A percentile compares a stretch with the other conserved stretches of the same genome.
phyloP scores from a whole-genome alignment of 1,284 basidiomycete species.

The Trichosporon faecale region DNA sequence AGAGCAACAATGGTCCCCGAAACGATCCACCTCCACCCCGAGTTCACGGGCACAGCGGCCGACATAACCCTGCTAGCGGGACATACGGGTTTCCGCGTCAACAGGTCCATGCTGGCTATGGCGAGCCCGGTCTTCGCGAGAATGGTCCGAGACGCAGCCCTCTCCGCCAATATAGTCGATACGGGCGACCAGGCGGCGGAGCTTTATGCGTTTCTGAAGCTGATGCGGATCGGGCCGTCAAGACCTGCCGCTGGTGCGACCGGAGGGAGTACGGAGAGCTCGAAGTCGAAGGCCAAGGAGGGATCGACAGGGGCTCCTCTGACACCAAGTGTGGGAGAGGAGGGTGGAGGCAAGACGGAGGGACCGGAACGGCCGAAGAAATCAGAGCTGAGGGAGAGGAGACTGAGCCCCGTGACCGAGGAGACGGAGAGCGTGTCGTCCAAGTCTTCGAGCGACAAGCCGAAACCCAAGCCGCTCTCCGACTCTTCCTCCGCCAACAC shows the following conservation, averaged over 20 bases:
- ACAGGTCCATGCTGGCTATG: slow-evolving; percentile 22
- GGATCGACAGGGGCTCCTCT: no score
- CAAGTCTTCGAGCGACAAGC: not conserved
- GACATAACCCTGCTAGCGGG: slow-evolving; percentile 22
- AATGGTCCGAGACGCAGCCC: not conserved
- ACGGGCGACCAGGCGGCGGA: not conserved
- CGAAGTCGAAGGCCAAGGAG: no score
- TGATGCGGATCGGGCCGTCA: not conserved
- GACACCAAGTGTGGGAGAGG: not conserved
- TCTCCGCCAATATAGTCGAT: not conserved
- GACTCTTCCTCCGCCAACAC: not conserved
- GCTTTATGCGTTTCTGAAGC: slow-evolving; percentile 2
- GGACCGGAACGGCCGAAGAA: not conserved
- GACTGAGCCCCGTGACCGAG: not conserved
- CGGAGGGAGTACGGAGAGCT: no score
- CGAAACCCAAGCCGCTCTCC: not conserved
- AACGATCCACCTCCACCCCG: slow-evolving; percentile 3
- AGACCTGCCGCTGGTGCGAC: no score
- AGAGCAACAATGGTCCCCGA: not conserved
- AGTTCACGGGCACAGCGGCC: slow-evolving; percentile 18
- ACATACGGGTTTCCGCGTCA: slow-evolving; percentile 23
- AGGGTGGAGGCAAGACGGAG: not conserved
- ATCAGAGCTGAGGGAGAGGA: not conserved
- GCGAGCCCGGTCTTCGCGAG: slow-evolving; percentile 14
- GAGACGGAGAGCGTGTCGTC: no score